phyloP scores from a whole-genome alignment of 108 stramenopile genomes.

The Thalassiosira profunda region DNA sequence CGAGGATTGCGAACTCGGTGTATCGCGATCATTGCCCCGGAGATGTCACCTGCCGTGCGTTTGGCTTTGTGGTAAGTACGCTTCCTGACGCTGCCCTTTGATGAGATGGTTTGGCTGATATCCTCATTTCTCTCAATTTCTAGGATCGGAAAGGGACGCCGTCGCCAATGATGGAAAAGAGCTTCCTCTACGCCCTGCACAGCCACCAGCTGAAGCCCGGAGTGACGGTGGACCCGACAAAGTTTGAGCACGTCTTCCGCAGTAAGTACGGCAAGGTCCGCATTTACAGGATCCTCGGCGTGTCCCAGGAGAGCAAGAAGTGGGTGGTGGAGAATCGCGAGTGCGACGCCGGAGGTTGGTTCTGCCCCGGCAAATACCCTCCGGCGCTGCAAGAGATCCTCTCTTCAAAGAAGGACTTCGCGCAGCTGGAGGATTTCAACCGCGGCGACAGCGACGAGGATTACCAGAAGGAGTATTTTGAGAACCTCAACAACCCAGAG shows the following conservation, averaged over 20 bases:
- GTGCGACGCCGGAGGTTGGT: constrained; percentile 93
- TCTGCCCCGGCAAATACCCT: constrained; percentile 92
- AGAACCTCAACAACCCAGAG: constrained; percentile 76
- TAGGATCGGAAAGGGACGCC: constrained; percentile 90
- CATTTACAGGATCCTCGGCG: constrained; percentile 93
- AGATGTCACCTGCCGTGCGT: constrained; percentile 93
- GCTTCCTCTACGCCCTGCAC: constrained; percentile 94
- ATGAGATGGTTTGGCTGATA: too few species aligned
- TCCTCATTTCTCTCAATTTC: constrained; percentile 13
- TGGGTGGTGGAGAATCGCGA: constrained; percentile 86
- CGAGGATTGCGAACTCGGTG: constrained; percentile 97
- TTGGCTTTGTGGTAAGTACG: constrained; percentile 85
- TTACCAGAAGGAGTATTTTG: constrained; percentile 91
- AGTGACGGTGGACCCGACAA: constrained; percentile 72
- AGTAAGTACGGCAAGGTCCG: constrained; percentile 98
- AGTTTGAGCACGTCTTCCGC: constrained; percentile 91
- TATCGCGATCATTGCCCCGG: constrained; percentile 96
- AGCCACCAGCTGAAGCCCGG: constrained; percentile 79
- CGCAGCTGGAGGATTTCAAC: constrained; percentile 96
- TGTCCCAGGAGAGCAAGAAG: constrained; percentile 77
- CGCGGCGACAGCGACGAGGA: constrained; percentile 73
- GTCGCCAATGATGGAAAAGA: constrained; percentile 91
- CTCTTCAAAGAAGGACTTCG: constrained; percentile 84
- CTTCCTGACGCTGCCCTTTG: too few species aligned
- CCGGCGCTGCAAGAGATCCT: constrained; percentile 80